Base-by-base conservation (phyloP, 352 stramenopile species). In the Chrysophaeum taylorii region DNA sequence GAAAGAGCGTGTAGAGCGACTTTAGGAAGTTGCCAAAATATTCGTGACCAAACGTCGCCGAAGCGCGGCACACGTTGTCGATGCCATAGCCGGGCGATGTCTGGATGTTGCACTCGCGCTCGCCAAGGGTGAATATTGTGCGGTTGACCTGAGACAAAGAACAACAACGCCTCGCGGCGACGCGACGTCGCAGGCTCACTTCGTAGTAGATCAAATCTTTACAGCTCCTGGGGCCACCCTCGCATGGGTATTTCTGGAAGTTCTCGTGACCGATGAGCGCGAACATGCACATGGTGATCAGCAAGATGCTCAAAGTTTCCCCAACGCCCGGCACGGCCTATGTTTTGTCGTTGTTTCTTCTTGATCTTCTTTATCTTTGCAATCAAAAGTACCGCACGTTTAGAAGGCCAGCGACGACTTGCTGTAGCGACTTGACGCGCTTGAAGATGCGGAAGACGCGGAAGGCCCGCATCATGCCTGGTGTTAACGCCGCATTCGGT, bases 361-460 rank as follows among this genome's bases (percentile, higher is more conserved):
- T n/a, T n/a, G n/a, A n/a, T n/a, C n/a, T n/a, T n/a, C n/a, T n/a
- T n/a, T n/a, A n/a, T n/a, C n/a, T n/a, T n/a, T n/a, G n/a, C n/a
- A n/a, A n/a, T n/a, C n/a, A n/a, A n/a, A n/a, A n/a, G n/a, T n/a
- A n/a, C n/a, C n/a, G n/a, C n/a, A n/a, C n/a, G n/a, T 60, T 60
- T 18, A 18, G 18, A 18, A 60, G 25, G 9, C 18, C 25, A 5
- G 33, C 48, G 25, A 60, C 25, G 25, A 60, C 33, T 21, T 60
- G n/a, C 18, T 60, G n/a, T 7, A 60, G 48, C 48, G 48, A 60
- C 48, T 60, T 60, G 48, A 60, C 25, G 48, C 48, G 48, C 48
- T 60, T 60, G 48, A 60, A 60, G 18, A 60, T 9, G 18, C 48
- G 48, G 25, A 60, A 60, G 18, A 60, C 48, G 48, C 48, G 48